phyloP scores from a whole-genome alignment of 352 stramenopile genomes.

The Phytophthora pistaciae region DNA sequence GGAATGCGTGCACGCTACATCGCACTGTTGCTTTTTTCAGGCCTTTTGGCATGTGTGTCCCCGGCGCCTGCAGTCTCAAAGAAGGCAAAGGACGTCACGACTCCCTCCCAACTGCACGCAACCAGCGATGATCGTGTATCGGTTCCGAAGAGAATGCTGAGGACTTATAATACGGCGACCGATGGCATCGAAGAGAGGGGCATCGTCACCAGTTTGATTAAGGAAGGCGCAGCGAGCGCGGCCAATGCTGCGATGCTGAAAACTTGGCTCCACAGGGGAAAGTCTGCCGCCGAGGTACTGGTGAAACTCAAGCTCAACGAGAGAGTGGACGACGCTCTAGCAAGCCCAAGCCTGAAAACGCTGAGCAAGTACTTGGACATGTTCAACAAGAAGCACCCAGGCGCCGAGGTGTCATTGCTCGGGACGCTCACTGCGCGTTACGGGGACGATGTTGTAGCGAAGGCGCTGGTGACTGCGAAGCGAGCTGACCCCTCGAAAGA shows the following conservation, averaged over 20 bases:
- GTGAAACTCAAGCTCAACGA: neutral
- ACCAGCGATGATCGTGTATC: too few species aligned
- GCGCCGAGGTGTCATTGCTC: neutral
- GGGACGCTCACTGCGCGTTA: neutral
- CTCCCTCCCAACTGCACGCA: too few species aligned
- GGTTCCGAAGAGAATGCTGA: too few species aligned
- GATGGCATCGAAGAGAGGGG: too few species aligned
- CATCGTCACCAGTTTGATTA: too few species aligned
- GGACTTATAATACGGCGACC: too few species aligned
- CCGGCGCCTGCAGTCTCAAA: too few species aligned
- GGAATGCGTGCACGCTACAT: too few species aligned
- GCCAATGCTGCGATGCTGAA: neutral
- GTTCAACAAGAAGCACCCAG: neutral
- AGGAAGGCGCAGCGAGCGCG: too few species aligned
- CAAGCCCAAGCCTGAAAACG: neutral
- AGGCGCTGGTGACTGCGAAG: neutral
- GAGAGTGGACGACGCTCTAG: neutral
- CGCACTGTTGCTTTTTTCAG: too few species aligned
- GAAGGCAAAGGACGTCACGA: too few species aligned
- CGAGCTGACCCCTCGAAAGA: neutral
- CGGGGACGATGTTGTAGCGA: neutral
- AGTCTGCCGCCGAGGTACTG: neutral
- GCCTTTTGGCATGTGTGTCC: too few species aligned
- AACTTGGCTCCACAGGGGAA: neutral
- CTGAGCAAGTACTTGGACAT: neutral